Conservation (phyloP, 768 basidiomycete genomes). For the Pleurotus tuoliensis region DNA sequence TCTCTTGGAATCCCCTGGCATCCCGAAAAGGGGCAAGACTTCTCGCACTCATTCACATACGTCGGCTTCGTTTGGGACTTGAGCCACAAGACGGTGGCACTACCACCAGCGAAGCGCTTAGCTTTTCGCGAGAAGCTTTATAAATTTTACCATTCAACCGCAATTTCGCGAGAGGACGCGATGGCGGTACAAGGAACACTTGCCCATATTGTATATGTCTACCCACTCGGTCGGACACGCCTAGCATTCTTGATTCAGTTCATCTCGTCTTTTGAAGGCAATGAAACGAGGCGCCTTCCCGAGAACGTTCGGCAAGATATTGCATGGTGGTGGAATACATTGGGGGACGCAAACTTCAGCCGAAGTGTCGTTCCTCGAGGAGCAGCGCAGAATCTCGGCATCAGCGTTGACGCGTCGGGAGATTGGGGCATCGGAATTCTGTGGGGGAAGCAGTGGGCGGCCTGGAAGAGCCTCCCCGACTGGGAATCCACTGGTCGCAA, state of each 20-base stretch:
- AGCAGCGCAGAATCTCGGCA: slow-evolving; percentile 5
- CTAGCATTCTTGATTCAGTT: slow-evolving; percentile 1
- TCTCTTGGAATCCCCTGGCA: slow-evolving; percentile 22
- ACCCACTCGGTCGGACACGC: background rate
- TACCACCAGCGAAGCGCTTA: slow-evolving; percentile 21
- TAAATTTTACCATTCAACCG: slow-evolving; percentile 10
- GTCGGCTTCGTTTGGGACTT: slow-evolving; percentile 29
- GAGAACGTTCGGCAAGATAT: background rate
- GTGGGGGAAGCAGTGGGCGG: slow-evolving; percentile 15
- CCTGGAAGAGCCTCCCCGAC: slow-evolving; percentile 17
- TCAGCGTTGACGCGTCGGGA: slow-evolving; percentile 25
- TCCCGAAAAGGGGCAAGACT: slow-evolving; percentile 19
- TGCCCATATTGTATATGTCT: slow-evolving; percentile 6
- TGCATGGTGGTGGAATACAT: slow-evolving; percentile 8
- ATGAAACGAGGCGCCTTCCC: background rate
- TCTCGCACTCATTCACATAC: slow-evolving; percentile 16
- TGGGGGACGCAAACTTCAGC: background rate
- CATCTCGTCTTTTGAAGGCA: background rate
- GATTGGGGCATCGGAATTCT: slow-evolving; percentile 25
- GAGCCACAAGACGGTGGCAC: slow-evolving; percentile 12
- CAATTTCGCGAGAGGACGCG: background rate
- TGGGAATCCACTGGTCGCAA: slow-evolving; percentile 19
- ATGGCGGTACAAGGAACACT: slow-evolving; percentile 5
- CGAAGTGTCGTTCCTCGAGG: background rate
- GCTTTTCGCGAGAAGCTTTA: slow-evolving; percentile 17